Evolutionary conservation across 2,329 filamentous ascomycete genomes (phyloP).

Genomic region (Davidsoniella virescens): DNA sequence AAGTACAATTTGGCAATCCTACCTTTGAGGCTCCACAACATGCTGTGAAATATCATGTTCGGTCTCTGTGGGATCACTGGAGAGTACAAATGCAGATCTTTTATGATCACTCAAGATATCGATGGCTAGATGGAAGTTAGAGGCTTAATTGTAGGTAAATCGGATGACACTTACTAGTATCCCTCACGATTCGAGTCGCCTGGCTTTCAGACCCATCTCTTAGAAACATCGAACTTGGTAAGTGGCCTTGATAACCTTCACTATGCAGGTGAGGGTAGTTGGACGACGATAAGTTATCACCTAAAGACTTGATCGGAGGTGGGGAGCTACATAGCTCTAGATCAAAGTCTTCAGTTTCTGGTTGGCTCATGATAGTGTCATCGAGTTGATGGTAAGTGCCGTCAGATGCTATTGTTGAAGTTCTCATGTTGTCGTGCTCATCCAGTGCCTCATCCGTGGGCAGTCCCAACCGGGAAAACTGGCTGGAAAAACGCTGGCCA

Average conservation of each 20-base stretch:
- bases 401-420: slow-evolving; percentile 9
- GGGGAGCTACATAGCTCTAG: not conserved
- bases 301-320: not conserved
- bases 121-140: not conserved
- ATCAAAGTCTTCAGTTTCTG: not conserved
- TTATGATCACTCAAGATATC: not conserved
- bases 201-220: slow-evolving; percentile 11
- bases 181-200: slow-evolving; percentile 1
- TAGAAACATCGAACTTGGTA: slow-evolving; percentile 10
- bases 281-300: not conserved
- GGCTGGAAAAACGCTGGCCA: too few species aligned
- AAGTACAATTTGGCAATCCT: too few species aligned
- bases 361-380: not conserved
- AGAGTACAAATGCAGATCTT: not conserved
- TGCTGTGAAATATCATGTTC: not conserved
- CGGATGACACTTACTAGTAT: not conserved
- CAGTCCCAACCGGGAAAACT: slow-evolving; percentile 8
- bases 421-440: slow-evolving; percentile 8
- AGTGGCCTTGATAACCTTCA: too few species aligned
- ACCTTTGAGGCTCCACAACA: too few species aligned
- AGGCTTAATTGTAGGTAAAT: not conserved
- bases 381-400: not conserved
- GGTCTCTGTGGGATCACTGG: not conserved
- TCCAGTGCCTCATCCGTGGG: slow-evolving; percentile 9
- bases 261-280: too few species aligned